phyloP scores from a whole-genome alignment of 192 early-diverging fungal genomes.

The Backusella parvicylindrica region DNA sequence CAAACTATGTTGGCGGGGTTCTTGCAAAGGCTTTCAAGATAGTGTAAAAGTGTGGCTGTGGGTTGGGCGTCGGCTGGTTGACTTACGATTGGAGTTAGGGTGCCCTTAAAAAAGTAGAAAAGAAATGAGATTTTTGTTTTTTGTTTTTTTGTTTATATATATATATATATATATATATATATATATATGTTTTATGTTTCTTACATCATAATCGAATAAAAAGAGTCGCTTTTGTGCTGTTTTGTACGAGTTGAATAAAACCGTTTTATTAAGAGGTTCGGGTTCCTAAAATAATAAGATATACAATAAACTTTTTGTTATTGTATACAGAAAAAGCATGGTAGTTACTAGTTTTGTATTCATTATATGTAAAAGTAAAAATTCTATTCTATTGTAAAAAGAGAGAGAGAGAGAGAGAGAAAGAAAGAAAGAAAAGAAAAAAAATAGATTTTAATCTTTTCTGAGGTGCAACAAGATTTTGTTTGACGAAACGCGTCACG shows the following conservation, averaged over 20 bases:
- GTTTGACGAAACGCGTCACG: not conserved
- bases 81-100: constrained; percentile 89
- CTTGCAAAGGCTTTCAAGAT: constrained; percentile 58
- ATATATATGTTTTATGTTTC: constrained; percentile 2
- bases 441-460: not conserved
- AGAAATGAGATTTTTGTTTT: not conserved
- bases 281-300: constrained; percentile 11
- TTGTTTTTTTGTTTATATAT: not conserved
- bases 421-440: not conserved
- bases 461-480: not conserved
- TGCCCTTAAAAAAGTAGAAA: constrained; percentile 57
- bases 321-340: not conserved
- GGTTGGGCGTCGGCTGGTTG: constrained; percentile 89
- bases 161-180: no score
- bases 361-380: not conserved
- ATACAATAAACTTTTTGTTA: not conserved
- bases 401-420: not conserved
- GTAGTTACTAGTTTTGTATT: not conserved
- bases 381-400: not conserved
- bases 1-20: constrained; percentile 86
- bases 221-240: constrained; percentile 71
- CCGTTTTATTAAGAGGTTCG: constrained; percentile 31
- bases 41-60: constrained; percentile 74
- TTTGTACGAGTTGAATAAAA: constrained; percentile 46
- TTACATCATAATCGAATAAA: constrained; percentile 93